phyloP scores from a whole-genome alignment of 2,329 filamentous ascomycete genomes.

The Penicillium polonicum region DNA sequence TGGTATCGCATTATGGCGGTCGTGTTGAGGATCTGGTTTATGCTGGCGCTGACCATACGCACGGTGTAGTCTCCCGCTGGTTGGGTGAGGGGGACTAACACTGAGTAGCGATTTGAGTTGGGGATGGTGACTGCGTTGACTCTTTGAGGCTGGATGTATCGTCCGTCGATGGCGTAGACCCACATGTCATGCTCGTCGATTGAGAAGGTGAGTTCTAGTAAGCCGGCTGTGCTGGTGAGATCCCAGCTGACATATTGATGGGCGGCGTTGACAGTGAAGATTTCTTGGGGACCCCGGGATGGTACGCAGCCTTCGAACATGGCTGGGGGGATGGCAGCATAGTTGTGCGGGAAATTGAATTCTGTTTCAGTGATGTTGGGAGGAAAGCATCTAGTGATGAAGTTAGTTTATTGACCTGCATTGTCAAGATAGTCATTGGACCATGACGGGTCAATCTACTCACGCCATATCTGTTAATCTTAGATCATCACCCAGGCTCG shows the following conservation, averaged over 20 bases:
- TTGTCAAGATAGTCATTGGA: background rate
- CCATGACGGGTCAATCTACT: background rate
- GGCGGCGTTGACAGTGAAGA: slow-evolving; percentile 34
- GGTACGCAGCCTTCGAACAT: slow-evolving; percentile 28
- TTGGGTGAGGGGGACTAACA: slow-evolving; percentile 47
- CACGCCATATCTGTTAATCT: slow-evolving; percentile 32
- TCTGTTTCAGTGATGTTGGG: slow-evolving; percentile 17
- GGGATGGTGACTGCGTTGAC: slow-evolving; percentile 39
- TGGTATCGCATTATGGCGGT: slow-evolving; percentile 51
- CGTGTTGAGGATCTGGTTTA: slow-evolving; percentile 57
- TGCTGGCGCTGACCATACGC: slow-evolving; percentile 51
- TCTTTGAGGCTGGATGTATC: slow-evolving; percentile 42
- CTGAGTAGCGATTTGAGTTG: slow-evolving; percentile 43
- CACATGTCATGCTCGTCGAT: slow-evolving; percentile 49
- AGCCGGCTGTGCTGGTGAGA: slow-evolving; percentile 38
- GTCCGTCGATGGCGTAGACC: slow-evolving; percentile 48
- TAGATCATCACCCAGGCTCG: slow-evolving; percentile 17
- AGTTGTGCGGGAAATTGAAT: slow-evolving; percentile 22
- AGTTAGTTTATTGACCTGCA: background rate
- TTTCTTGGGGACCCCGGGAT: slow-evolving; percentile 26
- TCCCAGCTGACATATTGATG: slow-evolving; percentile 40
- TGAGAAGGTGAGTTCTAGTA: slow-evolving; percentile 37
- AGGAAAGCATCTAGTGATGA: slow-evolving; percentile 25
- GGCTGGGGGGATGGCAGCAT: slow-evolving; percentile 17
- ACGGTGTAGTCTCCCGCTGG: slow-evolving; percentile 53